A percentile compares a stretch with the other conserved stretches of the same genome.
Conservation (phyloP, 2,329 filamentous ascomycete species). For the Diaporthe citrichinensis region DNA sequence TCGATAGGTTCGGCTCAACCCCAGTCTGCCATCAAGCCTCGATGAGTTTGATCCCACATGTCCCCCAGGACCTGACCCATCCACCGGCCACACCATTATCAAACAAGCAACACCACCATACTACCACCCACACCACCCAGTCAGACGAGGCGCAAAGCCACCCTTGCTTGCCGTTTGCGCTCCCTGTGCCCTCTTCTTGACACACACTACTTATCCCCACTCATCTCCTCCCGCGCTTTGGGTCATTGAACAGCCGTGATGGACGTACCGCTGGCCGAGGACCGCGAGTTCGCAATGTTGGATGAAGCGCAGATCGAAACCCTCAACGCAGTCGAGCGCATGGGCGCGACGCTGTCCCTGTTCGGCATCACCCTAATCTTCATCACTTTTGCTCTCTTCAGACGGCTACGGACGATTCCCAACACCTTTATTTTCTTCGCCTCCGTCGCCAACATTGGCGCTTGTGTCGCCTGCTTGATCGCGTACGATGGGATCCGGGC, state of each 20-base stretch:
- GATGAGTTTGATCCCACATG: neutral
- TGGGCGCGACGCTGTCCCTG: constrained; percentile 68
- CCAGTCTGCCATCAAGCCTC: neutral
- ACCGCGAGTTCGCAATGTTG: constrained; percentile 42
- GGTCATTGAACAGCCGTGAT: constrained; percentile 13
- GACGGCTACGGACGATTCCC: constrained; percentile 69
- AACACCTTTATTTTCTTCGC: constrained; percentile 75
- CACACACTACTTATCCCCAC: constrained; percentile 1
- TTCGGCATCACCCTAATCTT: constrained; percentile 66
- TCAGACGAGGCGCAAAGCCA: constrained; percentile 28
- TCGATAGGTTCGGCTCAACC: constrained; percentile 2
- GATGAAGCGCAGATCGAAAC: constrained; percentile 53
- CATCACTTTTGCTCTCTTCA: constrained; percentile 64
- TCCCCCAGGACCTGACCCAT: constrained; percentile 14
- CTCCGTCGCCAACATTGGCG: constrained; percentile 71
- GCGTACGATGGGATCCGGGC: constrained; percentile 73
- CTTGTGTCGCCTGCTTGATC: constrained; percentile 78
- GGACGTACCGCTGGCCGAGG: constrained; percentile 41
- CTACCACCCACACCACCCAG: neutral
- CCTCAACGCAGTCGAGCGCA: constrained; percentile 65
- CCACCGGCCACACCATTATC: constrained; percentile 26
- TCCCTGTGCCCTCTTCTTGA: too few species aligned
- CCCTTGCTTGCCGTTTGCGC: constrained; percentile 5
- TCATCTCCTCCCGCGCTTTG: neutral
- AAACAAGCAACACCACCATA: constrained; percentile 6